These are phyloP conservation scores for Pseudofabraea citricarpa DNA, from an alignment of 2,329 filamentous ascomycete species.

Conservation along the genomic window DNA sequence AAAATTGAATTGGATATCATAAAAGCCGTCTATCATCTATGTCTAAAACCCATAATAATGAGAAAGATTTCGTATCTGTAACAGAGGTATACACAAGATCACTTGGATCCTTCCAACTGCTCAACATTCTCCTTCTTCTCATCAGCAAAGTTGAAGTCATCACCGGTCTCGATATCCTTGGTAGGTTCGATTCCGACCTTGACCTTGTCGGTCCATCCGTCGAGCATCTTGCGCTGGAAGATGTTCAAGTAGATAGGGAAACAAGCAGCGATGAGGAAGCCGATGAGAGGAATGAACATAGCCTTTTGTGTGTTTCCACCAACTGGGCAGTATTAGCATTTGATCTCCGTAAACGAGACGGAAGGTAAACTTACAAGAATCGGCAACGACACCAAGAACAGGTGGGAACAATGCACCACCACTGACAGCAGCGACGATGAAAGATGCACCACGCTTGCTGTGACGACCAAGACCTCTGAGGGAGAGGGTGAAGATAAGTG, in stretches of 20 bases:
- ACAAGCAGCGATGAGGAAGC: conserved; percentile 14
- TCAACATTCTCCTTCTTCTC: conserved; percentile 3
- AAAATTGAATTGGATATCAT: too few species aligned
- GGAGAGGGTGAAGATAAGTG: conserved; percentile 74
- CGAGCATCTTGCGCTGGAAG: conserved; percentile 17
- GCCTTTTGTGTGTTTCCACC: conserved; percentile 18
- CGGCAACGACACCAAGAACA: conserved; percentile 16
- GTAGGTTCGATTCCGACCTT: conserved; percentile 17
- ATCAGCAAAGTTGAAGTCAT: conserved; percentile 1
- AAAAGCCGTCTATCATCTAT: too few species aligned
- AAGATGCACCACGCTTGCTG: conserved; percentile 74
- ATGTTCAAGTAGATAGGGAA: conserved; percentile 22
- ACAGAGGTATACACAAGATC: too few species aligned
- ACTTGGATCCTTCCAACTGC: neutral
- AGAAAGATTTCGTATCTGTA: too few species aligned
- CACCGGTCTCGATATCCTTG: conserved; percentile 13
- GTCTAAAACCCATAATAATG: too few species aligned
- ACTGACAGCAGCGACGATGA: conserved; percentile 52
- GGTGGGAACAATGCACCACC: conserved; percentile 23
- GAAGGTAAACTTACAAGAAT: too few species aligned
- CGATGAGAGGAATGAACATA: conserved; percentile 21
- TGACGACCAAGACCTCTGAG: conserved; percentile 74
- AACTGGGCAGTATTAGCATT: too few species aligned
- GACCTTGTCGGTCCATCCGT: conserved; percentile 23
- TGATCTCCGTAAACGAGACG: too few species aligned